phyloP scores from a whole-genome alignment of 176 grass and related monocot genomes.

The Avena eriantha region DNA sequence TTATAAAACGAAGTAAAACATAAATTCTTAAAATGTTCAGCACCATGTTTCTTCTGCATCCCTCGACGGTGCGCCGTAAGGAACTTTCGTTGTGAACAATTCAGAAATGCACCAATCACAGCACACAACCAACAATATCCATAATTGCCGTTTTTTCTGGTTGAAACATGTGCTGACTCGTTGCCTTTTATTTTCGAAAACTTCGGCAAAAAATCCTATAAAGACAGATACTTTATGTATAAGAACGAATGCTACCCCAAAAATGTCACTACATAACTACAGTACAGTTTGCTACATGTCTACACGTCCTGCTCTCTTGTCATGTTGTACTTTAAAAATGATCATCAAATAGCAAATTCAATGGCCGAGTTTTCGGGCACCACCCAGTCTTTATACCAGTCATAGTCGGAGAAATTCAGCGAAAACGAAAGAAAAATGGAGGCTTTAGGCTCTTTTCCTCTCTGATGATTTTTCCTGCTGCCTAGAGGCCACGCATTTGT shows the following conservation, averaged over 20 bases:
- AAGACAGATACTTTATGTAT: background rate
- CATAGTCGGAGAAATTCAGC: background rate
- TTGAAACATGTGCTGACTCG: background rate
- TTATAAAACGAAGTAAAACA: too few species aligned
- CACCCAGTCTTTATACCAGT: slow-evolving; percentile 2
- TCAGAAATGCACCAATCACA: too few species aligned
- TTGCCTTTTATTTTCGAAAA: background rate
- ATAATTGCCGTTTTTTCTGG: background rate
- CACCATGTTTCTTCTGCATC: too few species aligned
- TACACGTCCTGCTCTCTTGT: background rate
- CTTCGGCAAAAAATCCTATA: background rate
- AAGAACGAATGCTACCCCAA: background rate
- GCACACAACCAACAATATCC: background rate
- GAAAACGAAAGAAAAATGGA: background rate
- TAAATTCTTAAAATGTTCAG: too few species aligned
- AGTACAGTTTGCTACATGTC: background rate
- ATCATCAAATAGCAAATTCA: background rate
- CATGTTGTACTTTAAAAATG: background rate
- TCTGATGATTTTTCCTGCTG: background rate
- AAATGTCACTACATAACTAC: background rate
- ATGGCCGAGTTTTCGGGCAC: slow-evolving; percentile 9
- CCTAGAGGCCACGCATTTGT: background rate
- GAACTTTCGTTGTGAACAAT: too few species aligned
- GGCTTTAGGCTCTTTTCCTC: background rate
- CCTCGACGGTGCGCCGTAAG: too few species aligned